A percentile compares a stretch with the other conserved stretches of the same genome.
phyloP scores from a whole-genome alignment of 371 early-diverging fungal species.

The Mucor piriformis region DNA sequence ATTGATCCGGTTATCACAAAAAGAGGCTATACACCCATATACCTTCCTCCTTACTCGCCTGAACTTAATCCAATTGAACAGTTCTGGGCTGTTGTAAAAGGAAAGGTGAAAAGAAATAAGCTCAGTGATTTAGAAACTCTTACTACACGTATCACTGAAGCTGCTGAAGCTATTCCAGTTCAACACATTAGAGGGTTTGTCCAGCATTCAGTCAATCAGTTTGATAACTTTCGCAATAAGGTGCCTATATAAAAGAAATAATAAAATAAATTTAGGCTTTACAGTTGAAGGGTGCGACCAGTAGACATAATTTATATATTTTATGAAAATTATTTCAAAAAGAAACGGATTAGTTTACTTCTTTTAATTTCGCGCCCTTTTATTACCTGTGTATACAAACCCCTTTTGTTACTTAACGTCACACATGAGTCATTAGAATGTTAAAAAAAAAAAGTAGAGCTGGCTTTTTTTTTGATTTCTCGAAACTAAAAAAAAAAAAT shows the following conservation, averaged over 20 bases:
- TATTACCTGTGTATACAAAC: background rate
- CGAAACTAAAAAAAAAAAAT: too few relatives aligned
- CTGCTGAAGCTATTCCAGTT: slow-evolving; percentile 12
- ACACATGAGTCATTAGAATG: too few relatives aligned
- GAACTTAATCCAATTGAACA: too few relatives aligned
- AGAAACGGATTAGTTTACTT: background rate
- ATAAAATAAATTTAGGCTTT: too few relatives aligned
- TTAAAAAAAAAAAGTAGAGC: too few relatives aligned
- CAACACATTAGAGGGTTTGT: slow-evolving; percentile 14
- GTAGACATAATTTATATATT: too few relatives aligned
- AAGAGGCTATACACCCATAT: slow-evolving; percentile 6
- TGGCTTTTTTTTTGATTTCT: too few relatives aligned
- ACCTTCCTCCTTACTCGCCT: slow-evolving; percentile 7
- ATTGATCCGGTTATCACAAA: slow-evolving; percentile 10
- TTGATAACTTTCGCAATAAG: slow-evolving; percentile 14
- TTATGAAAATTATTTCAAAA: slow-evolving; percentile 1
- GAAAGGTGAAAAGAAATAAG: slow-evolving; percentile 2
- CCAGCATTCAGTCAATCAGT: slow-evolving; percentile 16
- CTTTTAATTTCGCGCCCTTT: too few relatives aligned
- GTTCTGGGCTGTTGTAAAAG: slow-evolving; percentile 10
- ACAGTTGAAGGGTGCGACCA: too few relatives aligned
- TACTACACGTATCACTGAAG: slow-evolving; percentile 5
- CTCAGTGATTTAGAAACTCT: background rate
- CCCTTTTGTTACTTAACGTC: too few relatives aligned
- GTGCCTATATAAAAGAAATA: too few relatives aligned